Percentiles rank a stretch among this genome's conserved stretches.
Evolutionary conservation across 257 asterid genomes (phyloP).

Genomic region (Salvia splendens): DNA sequence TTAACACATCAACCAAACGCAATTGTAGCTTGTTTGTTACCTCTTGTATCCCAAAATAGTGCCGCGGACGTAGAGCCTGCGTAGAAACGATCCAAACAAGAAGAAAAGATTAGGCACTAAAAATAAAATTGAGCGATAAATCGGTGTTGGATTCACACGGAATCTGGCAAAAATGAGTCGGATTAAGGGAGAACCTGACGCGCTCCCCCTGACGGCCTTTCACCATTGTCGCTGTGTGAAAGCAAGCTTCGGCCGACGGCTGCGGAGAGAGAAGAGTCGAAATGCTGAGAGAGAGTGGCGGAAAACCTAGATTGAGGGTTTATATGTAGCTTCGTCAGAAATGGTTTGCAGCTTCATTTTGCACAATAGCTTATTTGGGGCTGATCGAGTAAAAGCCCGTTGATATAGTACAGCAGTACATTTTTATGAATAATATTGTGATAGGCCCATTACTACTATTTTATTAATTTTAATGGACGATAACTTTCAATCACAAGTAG

Average conservation of each 20-base stretch:
- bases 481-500: no score
- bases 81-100: not conserved
- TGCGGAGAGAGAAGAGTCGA: constrained; percentile 6
- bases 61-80: constrained; percentile 41
- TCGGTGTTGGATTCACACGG: not conserved
- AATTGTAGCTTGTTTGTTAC: not conserved
- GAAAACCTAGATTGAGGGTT: constrained; percentile 24
- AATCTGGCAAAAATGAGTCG: not conserved
- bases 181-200: constrained; percentile 31
- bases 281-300: not conserved
- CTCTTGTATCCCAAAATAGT: constrained; percentile 38
- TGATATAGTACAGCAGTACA: no score
- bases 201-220: constrained; percentile 50
- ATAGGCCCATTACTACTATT: no score
- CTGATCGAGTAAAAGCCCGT: not conserved
- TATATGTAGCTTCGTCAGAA: not conserved
- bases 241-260: constrained; percentile 19
- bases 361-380: not conserved
- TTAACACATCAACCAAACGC: not conserved
- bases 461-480: no score
- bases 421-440: not conserved
- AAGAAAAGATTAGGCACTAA: not conserved
- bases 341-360: not conserved
- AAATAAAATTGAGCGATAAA: not conserved
- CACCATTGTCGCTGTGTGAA: constrained; percentile 36